Evolutionary conservation across 1,284 basidiomycete genomes (phyloP).

Genomic region (Tranzscheliella williamsii): DNA sequence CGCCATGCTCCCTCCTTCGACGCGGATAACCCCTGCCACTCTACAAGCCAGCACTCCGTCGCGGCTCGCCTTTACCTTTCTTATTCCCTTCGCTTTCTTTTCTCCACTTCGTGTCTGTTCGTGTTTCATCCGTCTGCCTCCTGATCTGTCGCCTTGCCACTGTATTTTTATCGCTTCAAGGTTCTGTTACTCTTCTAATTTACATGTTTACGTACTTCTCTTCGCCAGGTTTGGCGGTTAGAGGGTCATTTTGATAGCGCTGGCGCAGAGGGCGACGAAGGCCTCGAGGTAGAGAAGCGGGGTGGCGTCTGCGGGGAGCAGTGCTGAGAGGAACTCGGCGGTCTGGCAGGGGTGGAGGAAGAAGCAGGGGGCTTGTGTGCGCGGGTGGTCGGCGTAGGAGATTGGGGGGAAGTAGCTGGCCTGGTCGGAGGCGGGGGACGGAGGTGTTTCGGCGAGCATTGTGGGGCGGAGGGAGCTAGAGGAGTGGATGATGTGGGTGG

Average conservation of each 20-base stretch:
- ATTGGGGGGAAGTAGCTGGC: conserved; percentile 2
- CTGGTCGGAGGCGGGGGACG: background rate
- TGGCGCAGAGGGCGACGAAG: conserved; percentile 16
- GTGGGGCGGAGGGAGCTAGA: background rate
- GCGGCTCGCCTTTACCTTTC: no score
- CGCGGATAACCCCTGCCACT: no score
- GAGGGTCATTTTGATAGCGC: conserved; percentile 26
- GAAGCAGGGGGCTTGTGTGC: conserved; percentile 3
- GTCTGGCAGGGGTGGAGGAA: conserved; percentile 34
- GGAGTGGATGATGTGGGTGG: background rate
- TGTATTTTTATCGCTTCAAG: no score
- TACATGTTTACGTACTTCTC: no score
- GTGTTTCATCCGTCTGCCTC: no score
- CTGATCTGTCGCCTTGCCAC: no score
- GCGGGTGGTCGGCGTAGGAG: conserved; percentile 19
- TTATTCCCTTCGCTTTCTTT: no score
- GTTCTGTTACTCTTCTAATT: no score
- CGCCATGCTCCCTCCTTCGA: no score
- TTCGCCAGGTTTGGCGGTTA: no score
- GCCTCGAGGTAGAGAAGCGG: conserved; percentile 4
- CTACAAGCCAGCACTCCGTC: no score
- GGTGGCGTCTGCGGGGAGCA: background rate
- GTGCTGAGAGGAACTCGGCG: background rate
- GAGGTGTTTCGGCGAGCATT: background rate
- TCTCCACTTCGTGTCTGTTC: no score